phyloP scores from a whole-genome alignment of 371 early-diverging fungal species.

The Mycotypha africana region DNA sequence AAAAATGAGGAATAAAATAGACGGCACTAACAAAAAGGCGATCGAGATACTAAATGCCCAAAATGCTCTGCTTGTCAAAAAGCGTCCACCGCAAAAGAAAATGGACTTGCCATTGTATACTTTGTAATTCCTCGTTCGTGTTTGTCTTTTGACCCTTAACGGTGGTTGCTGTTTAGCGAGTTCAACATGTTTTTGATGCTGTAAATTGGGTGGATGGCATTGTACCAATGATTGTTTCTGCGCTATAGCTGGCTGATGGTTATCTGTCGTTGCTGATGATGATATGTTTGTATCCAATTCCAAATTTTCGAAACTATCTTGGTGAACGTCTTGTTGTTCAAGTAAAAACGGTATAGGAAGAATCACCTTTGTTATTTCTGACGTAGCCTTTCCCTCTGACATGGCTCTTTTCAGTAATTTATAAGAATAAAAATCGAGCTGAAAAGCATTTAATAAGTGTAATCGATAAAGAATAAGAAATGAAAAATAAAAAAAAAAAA shows the following conservation, averaged over 20 bases:
- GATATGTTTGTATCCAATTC: background rate
- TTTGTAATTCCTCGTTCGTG: slow-evolving; percentile 21
- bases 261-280: background rate
- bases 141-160: slow-evolving; percentile 5
- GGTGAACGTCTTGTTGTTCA: background rate
- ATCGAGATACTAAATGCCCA: slow-evolving; percentile 66
- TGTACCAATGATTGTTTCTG: too few relatives aligned
- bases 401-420: too few relatives aligned
- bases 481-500: too few relatives aligned
- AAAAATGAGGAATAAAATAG: slow-evolving; percentile 65
- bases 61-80: slow-evolving; percentile 64
- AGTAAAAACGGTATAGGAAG: too few relatives aligned
- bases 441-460: too few relatives aligned
- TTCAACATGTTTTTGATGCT: too few relatives aligned
- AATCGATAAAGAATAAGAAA: too few relatives aligned
- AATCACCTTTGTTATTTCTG: too few relatives aligned
- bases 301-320: slow-evolving; percentile 3
- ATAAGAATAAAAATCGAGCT: too few relatives aligned
- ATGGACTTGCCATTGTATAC: slow-evolving; percentile 41
- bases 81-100: slow-evolving; percentile 65
- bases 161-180: background rate
- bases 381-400: too few relatives aligned
- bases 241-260: background rate
- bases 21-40: slow-evolving; percentile 58
- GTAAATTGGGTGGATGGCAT: too few relatives aligned